Conservation (phyloP, 352 stramenopile genomes). For the Phytophthora ohioensis region DNA sequence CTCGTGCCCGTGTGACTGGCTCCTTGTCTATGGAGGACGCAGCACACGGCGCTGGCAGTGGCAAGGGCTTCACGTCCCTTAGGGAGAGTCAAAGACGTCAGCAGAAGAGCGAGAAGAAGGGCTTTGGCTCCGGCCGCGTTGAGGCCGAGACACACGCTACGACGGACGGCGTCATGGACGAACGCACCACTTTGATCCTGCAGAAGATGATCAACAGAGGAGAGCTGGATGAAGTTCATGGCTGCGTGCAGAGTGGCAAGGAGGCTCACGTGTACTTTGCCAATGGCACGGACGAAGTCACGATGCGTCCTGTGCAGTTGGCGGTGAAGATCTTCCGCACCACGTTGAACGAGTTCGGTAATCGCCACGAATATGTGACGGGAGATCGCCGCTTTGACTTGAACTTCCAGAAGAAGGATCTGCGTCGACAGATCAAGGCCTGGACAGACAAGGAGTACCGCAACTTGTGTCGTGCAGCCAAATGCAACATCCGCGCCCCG, state of each 20-base stretch:
- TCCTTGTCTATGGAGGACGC: conserved; percentile 55
- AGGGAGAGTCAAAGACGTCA: conserved; percentile 60
- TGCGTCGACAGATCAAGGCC: conserved; percentile 70
- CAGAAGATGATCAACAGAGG: conserved; percentile 81
- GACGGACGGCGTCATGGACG: conserved; percentile 80
- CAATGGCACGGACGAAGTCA: conserved; percentile 58
- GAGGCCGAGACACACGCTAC: conserved; percentile 66
- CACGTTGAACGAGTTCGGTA: conserved; percentile 85
- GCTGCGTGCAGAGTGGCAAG: conserved; percentile 83
- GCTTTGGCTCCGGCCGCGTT: conserved; percentile 52
- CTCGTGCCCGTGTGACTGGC: conserved; percentile 33
- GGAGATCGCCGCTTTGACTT: conserved; percentile 82
- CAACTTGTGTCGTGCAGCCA: conserved; percentile 65
- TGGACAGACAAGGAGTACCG: conserved; percentile 84
- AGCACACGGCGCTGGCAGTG: conserved; percentile 44
- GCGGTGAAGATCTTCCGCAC: conserved; percentile 89
- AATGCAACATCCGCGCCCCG: conserved; percentile 56
- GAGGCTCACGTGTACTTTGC: conserved; percentile 87
- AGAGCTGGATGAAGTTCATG: conserved; percentile 76
- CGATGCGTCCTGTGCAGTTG: conserved; percentile 47
- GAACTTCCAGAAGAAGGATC: conserved; percentile 77
- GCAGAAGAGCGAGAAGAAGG: conserved; percentile 70
- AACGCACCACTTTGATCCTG: conserved; percentile 72
- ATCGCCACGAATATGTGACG: conserved; percentile 85
- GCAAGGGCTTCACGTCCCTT: conserved; percentile 66